Conservation (phyloP, 78 protist genomes). For the Guillardia theta region DNA sequence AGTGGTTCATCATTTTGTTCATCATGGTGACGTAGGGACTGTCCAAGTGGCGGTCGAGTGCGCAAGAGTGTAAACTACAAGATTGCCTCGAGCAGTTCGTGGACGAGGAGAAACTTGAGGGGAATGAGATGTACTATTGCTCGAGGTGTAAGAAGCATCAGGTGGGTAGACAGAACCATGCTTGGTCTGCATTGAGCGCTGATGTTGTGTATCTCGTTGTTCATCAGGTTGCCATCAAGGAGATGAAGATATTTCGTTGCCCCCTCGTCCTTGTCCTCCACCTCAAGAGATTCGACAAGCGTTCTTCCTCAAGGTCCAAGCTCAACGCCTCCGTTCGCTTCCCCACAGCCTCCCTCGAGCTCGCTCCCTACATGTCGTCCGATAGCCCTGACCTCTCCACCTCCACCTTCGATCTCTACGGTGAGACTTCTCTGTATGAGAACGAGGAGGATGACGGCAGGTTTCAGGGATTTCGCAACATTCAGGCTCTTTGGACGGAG, state of each 20-base stretch:
- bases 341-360: not conserved
- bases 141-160: not conserved
- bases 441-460: not conserved
- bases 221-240: too few species aligned
- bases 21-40: too few species aligned
- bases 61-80: not conserved
- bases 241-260: too few species aligned
- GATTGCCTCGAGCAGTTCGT: not conserved
- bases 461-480: not conserved
- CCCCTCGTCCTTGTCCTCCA: not conserved
- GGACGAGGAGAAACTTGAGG: not conserved
- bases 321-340: not conserved
- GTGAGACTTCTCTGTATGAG: too few species aligned
- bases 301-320: not conserved
- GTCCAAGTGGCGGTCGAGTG: too few species aligned
- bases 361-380: not conserved
- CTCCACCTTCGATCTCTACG: not conserved
- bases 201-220: too few species aligned
- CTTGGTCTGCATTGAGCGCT: too few species aligned
- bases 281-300: not conserved
- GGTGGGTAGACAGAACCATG: not conserved
- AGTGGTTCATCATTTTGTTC: too few species aligned
- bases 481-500: not conserved
- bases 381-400: not conserved
- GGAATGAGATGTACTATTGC: not conserved